Conservation (phyloP, 148 eudicot genomes). For the Rhododendron ferrugineum region DNA sequence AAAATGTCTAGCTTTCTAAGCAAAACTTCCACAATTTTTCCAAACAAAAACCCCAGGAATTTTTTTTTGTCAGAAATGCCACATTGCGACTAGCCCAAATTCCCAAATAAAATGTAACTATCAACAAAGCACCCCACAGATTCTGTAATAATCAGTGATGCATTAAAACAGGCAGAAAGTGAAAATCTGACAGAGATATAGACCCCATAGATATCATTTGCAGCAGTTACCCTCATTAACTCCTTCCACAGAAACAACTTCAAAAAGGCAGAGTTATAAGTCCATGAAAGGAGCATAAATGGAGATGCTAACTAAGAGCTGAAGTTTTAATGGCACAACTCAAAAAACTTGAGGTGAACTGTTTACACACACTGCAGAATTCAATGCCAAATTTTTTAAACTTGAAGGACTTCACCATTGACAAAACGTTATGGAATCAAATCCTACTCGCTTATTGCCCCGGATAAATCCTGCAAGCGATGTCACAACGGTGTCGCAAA, state of each 20-base stretch:
- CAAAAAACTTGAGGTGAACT: neutral
- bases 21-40: neutral
- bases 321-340: neutral
- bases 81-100: neutral
- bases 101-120: neutral
- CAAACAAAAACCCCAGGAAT: neutral
- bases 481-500: slow-evolving; percentile 46
- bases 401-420: slow-evolving; percentile 8
- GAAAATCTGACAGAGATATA: neutral
- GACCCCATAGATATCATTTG: neutral
- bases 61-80: neutral
- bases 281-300: neutral
- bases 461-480: slow-evolving; percentile 16
- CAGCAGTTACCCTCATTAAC: neutral
- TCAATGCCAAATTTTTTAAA: neutral
- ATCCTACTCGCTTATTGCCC: slow-evolving; percentile 13
- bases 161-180: neutral
- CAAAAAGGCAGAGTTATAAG: neutral
- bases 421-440: slow-evolving; percentile 1
- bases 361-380: neutral
- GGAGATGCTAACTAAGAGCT: neutral
- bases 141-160: neutral
- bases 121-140: neutral
- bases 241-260: neutral
- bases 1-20: neutral